Conservation (phyloP, 1,284 basidiomycete species). For the Porodaedalea pini region DNA sequence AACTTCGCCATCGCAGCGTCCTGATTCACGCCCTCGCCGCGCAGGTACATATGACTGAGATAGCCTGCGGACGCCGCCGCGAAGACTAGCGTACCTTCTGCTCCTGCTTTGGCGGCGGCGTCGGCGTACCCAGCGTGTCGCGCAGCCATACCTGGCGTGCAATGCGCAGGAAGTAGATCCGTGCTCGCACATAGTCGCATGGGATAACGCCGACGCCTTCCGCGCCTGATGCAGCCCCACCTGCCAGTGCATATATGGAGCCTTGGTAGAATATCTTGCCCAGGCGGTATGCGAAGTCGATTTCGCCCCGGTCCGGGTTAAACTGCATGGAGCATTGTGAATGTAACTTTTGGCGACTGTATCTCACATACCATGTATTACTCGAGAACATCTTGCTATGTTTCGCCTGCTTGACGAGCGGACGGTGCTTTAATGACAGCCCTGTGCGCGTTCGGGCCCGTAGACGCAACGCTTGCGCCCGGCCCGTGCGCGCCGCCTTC, state of each 20-base stretch:
- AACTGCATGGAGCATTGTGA: slow-evolving; percentile 50
- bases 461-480: slow-evolving; percentile 88
- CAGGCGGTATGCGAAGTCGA: slow-evolving; percentile 80
- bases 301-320: slow-evolving; percentile 87
- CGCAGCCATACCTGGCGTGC: slow-evolving; percentile 81
- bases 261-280: slow-evolving; percentile 95
- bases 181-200: slow-evolving; percentile 71
- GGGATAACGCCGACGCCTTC: slow-evolving; percentile 82
- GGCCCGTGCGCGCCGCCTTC: slow-evolving; percentile 90
- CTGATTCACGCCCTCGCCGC: slow-evolving; percentile 87
- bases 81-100: slow-evolving; percentile 59
- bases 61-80: slow-evolving; percentile 81
- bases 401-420: slow-evolving; percentile 81
- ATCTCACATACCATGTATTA: slow-evolving; percentile 68
- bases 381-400: slow-evolving; percentile 89
- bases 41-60: slow-evolving; percentile 88
- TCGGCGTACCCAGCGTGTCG: slow-evolving; percentile 57
- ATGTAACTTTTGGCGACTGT: background rate
- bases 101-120: slow-evolving; percentile 36
- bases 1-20: slow-evolving; percentile 79
- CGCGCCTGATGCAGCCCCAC: slow-evolving; percentile 80
- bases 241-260: slow-evolving; percentile 70
- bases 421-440: slow-evolving; percentile 82
- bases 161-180: slow-evolving; percentile 78
- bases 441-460: slow-evolving; percentile 65